A percentile compares a stretch with the other conserved stretches of the same genome.
phyloP scores from a whole-genome alignment of 2,329 filamentous ascomycete genomes.

The Aotearoamyces nothofagi region DNA sequence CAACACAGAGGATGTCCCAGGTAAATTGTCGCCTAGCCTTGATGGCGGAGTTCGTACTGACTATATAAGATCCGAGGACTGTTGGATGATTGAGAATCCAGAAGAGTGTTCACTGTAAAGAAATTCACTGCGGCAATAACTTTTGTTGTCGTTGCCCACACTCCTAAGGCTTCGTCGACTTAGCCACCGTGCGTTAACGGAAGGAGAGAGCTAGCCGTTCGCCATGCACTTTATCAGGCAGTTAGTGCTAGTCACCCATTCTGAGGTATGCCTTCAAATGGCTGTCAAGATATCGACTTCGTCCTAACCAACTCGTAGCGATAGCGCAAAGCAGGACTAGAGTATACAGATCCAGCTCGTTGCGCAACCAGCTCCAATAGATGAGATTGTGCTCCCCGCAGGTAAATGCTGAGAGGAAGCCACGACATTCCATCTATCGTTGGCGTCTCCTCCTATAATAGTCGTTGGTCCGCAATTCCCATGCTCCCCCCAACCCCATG shows the following conservation, averaged over 20 bases:
- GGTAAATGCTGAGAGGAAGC: slow-evolving; percentile 39
- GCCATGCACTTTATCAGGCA: no score
- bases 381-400: slow-evolving; percentile 33
- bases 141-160: no score
- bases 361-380: slow-evolving; percentile 73
- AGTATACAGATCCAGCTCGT: slow-evolving; percentile 68
- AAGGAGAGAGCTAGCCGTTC: no score
- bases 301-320: no score
- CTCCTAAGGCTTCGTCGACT: no score
- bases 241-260: no score
- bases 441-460: slow-evolving; percentile 49
- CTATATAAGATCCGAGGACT: slow-evolving; percentile 15
- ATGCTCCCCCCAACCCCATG: slow-evolving; percentile 97
- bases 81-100: slow-evolving; percentile 20
- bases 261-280: no score
- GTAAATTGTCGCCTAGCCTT: slow-evolving; percentile 22
- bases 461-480: slow-evolving; percentile 73
- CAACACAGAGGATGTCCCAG: slow-evolving; percentile 61
- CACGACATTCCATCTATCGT: slow-evolving; percentile 53
- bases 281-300: no score
- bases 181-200: no score
- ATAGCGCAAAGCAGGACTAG: no score
- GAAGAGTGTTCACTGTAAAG: no score
- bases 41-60: slow-evolving; percentile 11
- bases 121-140: no score